A percentile compares a stretch with the other conserved stretches of the same genome.
These are phyloP conservation scores for Orobanche coerulescens DNA, from an alignment of 257 asterid genomes.

Conservation along the genomic window DNA sequence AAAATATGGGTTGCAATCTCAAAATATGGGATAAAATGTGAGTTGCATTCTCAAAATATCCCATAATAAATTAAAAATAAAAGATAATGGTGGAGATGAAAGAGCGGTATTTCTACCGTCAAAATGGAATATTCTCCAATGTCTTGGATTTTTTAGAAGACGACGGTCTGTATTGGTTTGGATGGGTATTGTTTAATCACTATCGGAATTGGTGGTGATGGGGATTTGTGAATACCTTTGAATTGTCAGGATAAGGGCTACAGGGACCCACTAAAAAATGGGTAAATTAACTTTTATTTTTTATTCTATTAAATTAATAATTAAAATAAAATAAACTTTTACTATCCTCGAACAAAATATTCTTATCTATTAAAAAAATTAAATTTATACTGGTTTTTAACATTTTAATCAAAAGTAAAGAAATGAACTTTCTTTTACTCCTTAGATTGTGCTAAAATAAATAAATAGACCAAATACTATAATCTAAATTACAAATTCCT, in stretches of 20 bases:
- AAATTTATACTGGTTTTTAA: no score
- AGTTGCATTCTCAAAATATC: no score
- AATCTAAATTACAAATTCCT: no score
- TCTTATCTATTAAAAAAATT: background rate
- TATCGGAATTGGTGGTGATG: conserved; percentile 60
- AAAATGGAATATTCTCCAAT: conserved; percentile 52
- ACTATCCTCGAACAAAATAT: background rate
- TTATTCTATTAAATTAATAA: background rate
- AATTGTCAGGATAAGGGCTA: conserved; percentile 49
- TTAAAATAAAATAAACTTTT: no score
- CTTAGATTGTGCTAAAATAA: no score
- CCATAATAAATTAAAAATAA: no score
- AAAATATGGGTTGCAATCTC: no score
- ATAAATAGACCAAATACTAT: no score
- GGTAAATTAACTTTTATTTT: background rate
- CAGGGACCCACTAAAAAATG: conserved; percentile 35
- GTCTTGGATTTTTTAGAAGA: no score
- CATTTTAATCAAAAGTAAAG: no score
- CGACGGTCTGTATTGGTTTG: conserved; percentile 25
- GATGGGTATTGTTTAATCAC: conserved; percentile 30
- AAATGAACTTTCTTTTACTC: no score
- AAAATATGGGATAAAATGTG: no score
- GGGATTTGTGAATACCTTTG: conserved; percentile 46
- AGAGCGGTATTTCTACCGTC: conserved; percentile 39
- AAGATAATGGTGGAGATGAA: conserved; percentile 48